Percentiles rank a stretch among this genome's conserved stretches.
phyloP scores from a whole-genome alignment of 345 rosid species.

The Brassica nigra region DNA sequence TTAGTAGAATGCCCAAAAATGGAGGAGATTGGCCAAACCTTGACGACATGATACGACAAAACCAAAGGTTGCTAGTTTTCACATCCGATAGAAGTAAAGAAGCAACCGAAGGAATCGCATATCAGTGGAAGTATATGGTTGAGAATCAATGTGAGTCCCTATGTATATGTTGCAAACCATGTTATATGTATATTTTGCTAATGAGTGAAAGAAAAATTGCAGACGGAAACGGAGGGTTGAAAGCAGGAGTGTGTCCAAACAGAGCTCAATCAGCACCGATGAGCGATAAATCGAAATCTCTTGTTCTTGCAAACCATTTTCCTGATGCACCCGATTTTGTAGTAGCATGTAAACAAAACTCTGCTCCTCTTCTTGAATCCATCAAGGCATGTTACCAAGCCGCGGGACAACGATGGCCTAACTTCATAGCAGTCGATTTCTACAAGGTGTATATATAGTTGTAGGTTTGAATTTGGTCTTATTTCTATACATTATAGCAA shows the following conservation, averaged over 20 bases:
- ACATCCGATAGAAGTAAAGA: constrained; percentile 77
- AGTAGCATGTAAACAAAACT: constrained; percentile 69
- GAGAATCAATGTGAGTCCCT: constrained; percentile 86
- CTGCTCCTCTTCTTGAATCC: constrained; percentile 67
- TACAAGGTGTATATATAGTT: constrained; percentile 70
- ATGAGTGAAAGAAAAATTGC: not conserved
- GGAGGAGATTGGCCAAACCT: constrained; percentile 84
- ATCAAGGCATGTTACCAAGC: constrained; percentile 57
- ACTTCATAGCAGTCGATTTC: constrained; percentile 89
- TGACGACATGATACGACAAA: constrained; percentile 65
- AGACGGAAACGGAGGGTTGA: constrained; percentile 85
- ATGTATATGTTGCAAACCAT: not conserved
- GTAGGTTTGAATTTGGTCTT: not conserved
- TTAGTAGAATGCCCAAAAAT: constrained; percentile 72
- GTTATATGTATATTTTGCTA: not conserved
- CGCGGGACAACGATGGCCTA: constrained; percentile 85
- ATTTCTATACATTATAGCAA: not conserved
- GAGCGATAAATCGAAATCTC: constrained; percentile 58
- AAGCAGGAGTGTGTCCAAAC: constrained; percentile 65
- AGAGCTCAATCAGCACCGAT: constrained; percentile 72
- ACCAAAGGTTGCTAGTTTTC: constrained; percentile 81
- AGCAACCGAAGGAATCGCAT: constrained; percentile 85
- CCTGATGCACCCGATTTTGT: constrained; percentile 56
- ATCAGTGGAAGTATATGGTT: constrained; percentile 80
- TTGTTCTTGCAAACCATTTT: constrained; percentile 72